Base-by-base conservation (phyloP, 2,329 filamentous ascomycete species). In the Claviceps monticola region DNA sequence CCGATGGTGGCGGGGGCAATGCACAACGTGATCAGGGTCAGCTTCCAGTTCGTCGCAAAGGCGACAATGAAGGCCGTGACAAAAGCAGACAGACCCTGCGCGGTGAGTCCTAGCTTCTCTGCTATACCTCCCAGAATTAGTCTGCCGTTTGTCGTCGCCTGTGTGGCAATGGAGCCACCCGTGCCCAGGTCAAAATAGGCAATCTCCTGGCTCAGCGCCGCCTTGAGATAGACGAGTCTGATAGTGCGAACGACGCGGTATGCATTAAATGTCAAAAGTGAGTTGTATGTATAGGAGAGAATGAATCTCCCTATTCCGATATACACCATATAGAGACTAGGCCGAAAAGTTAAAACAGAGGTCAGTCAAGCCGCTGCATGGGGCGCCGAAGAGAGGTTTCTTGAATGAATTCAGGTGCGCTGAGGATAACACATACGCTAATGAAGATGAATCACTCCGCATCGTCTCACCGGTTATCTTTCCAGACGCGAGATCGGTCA, bases 241-340 rank as follows among this genome's bases (percentile, higher is more conserved):
- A 72, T 64, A 36, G 67, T 72, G 52, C 73, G 71, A 2, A 74
- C 74, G 3, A 74, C 74, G 9, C 74, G 67, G 50, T 73, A 72
- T 2, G 75, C 74, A 4, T 73, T 67, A 41, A 77, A 72, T 2
- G 73, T 77, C 19, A 78, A 61, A 48, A 67, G 63, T 3, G 64
- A 59, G 46, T 68, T 68, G 60, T 71, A 69, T 17, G 70, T 59
- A 55, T 80, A 81, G 13, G 72, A 68, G 16, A 77, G 62, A 21
- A 65, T 59, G 53, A 80, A 75, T 45, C 75, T 72, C 0, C 63
- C 77, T 49, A 80, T 65, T 57, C 79, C 79, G 13, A 82, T 66
- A 55, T 80, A 81, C 26, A 81, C 67, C 56, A 81, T 79, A 59
- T 75, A 80, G 5, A 82, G 63, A 0, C 73, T 74, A 57, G 9